Evolutionary conservation across 2,329 filamentous ascomycete species (phyloP).

Genomic region (Penicillium sp.): DNA sequence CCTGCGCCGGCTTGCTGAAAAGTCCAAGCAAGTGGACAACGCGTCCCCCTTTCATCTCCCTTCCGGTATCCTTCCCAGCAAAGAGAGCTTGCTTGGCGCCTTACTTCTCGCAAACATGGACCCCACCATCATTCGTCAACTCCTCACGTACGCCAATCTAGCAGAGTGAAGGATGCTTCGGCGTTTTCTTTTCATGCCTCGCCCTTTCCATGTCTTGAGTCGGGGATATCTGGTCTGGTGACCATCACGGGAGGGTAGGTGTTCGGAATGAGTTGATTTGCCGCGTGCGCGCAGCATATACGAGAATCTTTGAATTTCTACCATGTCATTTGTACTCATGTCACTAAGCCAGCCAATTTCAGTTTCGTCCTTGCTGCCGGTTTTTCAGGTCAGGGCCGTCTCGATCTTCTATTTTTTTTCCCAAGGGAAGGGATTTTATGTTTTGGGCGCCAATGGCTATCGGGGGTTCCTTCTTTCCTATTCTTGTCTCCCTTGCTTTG

Average conservation of each 20-base stretch:
- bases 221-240: neutral
- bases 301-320: constrained; percentile 27
- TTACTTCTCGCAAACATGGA: constrained; percentile 69
- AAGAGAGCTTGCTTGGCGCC: constrained; percentile 68
- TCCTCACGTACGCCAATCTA: constrained; percentile 66
- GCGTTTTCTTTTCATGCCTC: neutral
- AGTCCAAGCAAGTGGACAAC: constrained; percentile 61
- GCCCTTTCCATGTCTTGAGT: neutral
- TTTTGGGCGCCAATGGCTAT: constrained; percentile 29
- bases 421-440: constrained; percentile 15
- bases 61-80: constrained; percentile 65
- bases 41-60: constrained; percentile 56
- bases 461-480: constrained; percentile 14
- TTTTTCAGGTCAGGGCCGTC: neutral
- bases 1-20: constrained; percentile 70
- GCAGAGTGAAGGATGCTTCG: constrained; percentile 43
- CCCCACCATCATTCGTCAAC: constrained; percentile 65
- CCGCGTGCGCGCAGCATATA: constrained; percentile 23
- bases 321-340: constrained; percentile 35
- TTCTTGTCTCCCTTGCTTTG: constrained; percentile 8
- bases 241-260: neutral
- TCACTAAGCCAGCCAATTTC: constrained; percentile 15
- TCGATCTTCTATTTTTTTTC: neutral
- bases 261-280: constrained; percentile 3
- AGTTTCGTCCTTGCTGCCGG: neutral